These are phyloP conservation scores for Tricholomella constricta DNA, from an alignment of 768 basidiomycete species.

Conservation along the genomic window DNA sequence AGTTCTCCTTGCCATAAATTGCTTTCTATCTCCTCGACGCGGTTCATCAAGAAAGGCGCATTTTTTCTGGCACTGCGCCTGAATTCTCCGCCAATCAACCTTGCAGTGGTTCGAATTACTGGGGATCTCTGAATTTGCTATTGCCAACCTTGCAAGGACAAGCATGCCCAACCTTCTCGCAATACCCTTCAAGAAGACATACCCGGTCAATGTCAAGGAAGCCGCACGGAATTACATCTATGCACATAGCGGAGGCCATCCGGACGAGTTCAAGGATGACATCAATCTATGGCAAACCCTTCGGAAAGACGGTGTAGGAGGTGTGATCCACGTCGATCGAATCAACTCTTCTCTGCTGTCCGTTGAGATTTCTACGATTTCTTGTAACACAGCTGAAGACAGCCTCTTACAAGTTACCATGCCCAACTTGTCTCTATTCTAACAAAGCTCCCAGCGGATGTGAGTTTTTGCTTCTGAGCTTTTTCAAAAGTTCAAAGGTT, in stretches of 20 bases:
- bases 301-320: conserved; percentile 55
- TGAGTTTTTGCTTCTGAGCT: conserved; percentile 27
- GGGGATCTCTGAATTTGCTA: too few species aligned
- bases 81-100: neutral
- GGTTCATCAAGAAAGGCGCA: neutral
- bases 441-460: conserved; percentile 84
- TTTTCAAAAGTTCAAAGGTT: neutral
- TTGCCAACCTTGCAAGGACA: neutral
- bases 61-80: neutral
- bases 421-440: conserved; percentile 84
- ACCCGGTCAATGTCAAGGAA: conserved; percentile 52
- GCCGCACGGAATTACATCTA: conserved; percentile 67
- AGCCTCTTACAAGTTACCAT: conserved; percentile 67
- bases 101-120: too few species aligned
- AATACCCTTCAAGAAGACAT: conserved; percentile 76
- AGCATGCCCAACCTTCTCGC: conserved; percentile 77
- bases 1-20: too few species aligned
- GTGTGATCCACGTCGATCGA: conserved; percentile 56
- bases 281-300: conserved; percentile 69
- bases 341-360: conserved; percentile 59
- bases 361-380: conserved; percentile 26
- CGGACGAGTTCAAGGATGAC: conserved; percentile 83
- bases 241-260: conserved; percentile 70
- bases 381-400: conserved; percentile 8
- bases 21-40: neutral